Conservation (phyloP, 176 grass and related monocot species). For the Elymus sibiricus region DNA sequence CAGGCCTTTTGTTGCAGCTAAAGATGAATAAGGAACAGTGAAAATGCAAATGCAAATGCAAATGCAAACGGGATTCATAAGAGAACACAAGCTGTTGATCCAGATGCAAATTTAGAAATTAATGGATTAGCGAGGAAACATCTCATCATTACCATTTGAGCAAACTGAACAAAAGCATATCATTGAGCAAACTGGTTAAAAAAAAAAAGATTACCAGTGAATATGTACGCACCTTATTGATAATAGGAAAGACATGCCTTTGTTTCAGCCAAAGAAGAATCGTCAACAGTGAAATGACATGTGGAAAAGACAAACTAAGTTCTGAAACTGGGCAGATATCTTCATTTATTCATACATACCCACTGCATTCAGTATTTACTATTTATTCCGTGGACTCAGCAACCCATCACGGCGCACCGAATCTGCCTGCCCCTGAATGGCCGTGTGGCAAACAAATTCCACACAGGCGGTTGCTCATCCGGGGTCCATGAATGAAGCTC, state of each 20-base stretch:
- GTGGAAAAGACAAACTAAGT: slow-evolving; percentile 36
- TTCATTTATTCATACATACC: slow-evolving; percentile 37
- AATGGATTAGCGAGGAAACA: no score
- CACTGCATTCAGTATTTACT: slow-evolving; percentile 20
- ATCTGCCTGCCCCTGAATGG: not conserved
- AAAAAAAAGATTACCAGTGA: slow-evolving; percentile 1
- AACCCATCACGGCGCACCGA: slow-evolving; percentile 43
- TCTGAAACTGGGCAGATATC: slow-evolving; percentile 30
- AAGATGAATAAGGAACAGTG: no score
- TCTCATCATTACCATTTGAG: no score
- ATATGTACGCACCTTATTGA: not conserved
- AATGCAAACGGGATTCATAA: no score
- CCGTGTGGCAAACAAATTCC: slow-evolving; percentile 43
- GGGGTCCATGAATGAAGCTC: slow-evolving; percentile 53
- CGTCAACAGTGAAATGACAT: slow-evolving; percentile 29
- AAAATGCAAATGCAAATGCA: no score
- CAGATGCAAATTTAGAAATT: no score
- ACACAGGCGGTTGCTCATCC: slow-evolving; percentile 29
- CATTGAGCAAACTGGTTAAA: not conserved
- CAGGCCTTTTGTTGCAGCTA: no score
- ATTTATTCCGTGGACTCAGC: slow-evolving; percentile 39
- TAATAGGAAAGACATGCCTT: slow-evolving; percentile 4
- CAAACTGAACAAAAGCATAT: not conserved
- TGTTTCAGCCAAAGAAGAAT: slow-evolving; percentile 26
- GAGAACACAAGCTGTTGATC: no score